Conservation (phyloP, 2,329 filamentous ascomycete genomes). For the Verticillium longisporum region DNA sequence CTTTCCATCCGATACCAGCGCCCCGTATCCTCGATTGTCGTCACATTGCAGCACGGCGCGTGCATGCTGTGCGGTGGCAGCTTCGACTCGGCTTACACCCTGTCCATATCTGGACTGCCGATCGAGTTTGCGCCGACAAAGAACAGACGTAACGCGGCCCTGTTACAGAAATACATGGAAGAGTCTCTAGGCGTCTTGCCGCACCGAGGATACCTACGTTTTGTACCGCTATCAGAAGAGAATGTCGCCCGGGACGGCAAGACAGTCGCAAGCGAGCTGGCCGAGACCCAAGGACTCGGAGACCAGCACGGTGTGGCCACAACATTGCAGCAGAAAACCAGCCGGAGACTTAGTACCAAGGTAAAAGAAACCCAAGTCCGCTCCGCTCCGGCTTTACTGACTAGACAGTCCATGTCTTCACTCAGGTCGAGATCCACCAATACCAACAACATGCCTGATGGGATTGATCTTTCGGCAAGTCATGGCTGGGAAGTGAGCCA, state of each 20-base stretch:
- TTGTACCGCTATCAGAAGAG: constrained; percentile 62
- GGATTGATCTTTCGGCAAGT: too few relatives aligned
- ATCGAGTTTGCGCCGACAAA: constrained; percentile 62
- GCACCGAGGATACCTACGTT: constrained; percentile 66
- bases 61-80: constrained; percentile 70
- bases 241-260: constrained; percentile 64
- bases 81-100: constrained; percentile 72
- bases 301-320: constrained; percentile 9
- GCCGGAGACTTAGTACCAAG: constrained; percentile 28
- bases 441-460: background rate
- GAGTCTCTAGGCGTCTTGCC: constrained; percentile 61
- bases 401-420: background rate
- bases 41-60: constrained; percentile 68
- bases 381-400: background rate
- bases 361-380: constrained; percentile 12
- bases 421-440: background rate
- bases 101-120: constrained; percentile 66
- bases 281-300: constrained; percentile 37
- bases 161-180: constrained; percentile 70
- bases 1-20: constrained; percentile 71
- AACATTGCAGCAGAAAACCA: constrained; percentile 11
- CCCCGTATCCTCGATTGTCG: constrained; percentile 64
- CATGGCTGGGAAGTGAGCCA: background rate
- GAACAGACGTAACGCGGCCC: constrained; percentile 74
- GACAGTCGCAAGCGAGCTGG: constrained; percentile 63